These are phyloP conservation scores for Acanthamoeba polyphaga DNA, from an alignment of 208 protist genomes.

Conservation along the genomic window DNA sequence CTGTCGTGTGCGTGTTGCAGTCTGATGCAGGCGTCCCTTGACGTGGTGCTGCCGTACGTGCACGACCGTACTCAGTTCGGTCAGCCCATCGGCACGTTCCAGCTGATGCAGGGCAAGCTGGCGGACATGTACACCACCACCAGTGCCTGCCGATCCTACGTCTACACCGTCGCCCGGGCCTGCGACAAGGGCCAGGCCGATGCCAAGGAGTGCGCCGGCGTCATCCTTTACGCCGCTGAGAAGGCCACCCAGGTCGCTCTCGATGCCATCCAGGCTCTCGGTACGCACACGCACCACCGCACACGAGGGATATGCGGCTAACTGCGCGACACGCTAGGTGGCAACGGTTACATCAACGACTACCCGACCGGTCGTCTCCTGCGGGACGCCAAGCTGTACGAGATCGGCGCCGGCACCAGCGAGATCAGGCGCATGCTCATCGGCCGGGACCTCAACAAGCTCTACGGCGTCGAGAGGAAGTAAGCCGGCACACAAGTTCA, in stretches of 20 bases:
- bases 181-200: constrained; percentile 85
- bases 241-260: constrained; percentile 95
- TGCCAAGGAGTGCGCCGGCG: constrained; percentile 92
- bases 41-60: constrained; percentile 92
- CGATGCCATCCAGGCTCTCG: constrained; percentile 94
- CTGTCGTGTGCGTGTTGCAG: not conserved
- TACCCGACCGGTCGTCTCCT: constrained; percentile 96
- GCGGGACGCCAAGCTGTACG: constrained; percentile 98
- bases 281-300: not conserved
- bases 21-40: constrained; percentile 92
- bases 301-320: too few species aligned
- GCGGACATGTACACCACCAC: constrained; percentile 95
- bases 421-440: constrained; percentile 92
- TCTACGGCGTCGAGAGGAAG: constrained; percentile 64
- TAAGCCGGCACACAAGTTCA: not conserved
- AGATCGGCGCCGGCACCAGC: constrained; percentile 94
- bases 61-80: constrained; percentile 94
- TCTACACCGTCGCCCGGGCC: constrained; percentile 93
- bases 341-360: constrained; percentile 89
- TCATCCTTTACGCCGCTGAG: constrained; percentile 95
- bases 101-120: constrained; percentile 97
- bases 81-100: constrained; percentile 93
- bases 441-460: constrained; percentile 87
- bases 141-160: constrained; percentile 93
- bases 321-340: too few species aligned